These are phyloP conservation scores for Ganoderma lingzhi DNA, from an alignment of 1,284 basidiomycete genomes.

Conservation along the genomic window DNA sequence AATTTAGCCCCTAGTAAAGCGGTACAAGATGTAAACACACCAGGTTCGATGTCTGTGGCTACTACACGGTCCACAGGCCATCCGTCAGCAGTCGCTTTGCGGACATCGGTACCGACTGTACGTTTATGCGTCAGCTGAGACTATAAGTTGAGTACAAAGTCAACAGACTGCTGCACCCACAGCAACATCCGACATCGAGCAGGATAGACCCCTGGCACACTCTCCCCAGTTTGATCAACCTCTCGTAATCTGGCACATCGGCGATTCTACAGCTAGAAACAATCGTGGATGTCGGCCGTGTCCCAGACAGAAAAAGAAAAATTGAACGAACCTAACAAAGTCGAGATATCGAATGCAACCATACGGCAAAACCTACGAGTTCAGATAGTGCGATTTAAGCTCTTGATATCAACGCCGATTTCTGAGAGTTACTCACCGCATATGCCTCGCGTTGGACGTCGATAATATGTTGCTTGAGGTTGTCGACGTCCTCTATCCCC, in stretches of 20 bases:
- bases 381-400: not conserved
- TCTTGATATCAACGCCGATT: no score
- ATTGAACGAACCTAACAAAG: not conserved
- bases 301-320: not conserved
- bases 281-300: not conserved
- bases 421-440: not conserved
- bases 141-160: not conserved
- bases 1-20: no score
- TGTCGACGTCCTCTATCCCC: constrained; percentile 47
- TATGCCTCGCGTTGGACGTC: constrained; percentile 43
- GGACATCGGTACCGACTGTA: constrained; percentile 51
- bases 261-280: constrained; percentile 40
- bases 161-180: constrained; percentile 40
- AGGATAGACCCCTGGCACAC: constrained; percentile 51
- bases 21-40: constrained; percentile 27
- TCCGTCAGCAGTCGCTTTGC: constrained; percentile 50
- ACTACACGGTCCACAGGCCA: constrained; percentile 44
- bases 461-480: constrained; percentile 53
- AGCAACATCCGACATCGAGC: constrained; percentile 55
- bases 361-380: constrained; percentile 4
- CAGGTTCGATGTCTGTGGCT: constrained; percentile 43
- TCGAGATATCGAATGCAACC: constrained; percentile 6
- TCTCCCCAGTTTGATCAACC: constrained; percentile 47
- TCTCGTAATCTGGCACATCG: constrained; percentile 49
- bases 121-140: no score